Conservation (phyloP, 345 rosid genomes). For the Trapa incisa region DNA sequence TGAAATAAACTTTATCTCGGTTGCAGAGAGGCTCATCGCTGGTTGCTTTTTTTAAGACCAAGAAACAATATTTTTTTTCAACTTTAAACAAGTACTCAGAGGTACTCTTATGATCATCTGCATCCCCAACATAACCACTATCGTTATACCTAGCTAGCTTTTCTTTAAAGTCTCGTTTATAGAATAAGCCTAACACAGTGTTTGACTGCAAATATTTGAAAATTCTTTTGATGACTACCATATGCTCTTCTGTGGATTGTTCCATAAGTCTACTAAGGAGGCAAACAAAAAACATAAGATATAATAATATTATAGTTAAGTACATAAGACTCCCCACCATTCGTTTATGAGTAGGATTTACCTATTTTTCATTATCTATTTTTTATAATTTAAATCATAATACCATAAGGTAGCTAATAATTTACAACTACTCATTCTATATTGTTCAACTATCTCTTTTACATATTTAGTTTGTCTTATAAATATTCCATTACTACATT, state of each 20-base stretch:
- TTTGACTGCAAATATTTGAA: neutral
- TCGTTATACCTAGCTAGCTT: neutral
- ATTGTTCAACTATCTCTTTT: neutral
- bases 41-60: neutral
- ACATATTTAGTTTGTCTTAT: neutral
- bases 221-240: neutral
- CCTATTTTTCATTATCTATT: neutral
- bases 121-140: neutral
- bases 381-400: neutral
- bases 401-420: neutral
- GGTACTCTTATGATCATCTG: neutral
- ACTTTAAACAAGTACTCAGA: neutral
- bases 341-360: neutral
- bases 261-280: neutral
- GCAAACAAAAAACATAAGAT: too few relatives aligned
- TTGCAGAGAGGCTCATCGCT: neutral
- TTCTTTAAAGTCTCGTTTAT: neutral
- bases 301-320: neutral
- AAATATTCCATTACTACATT: neutral
- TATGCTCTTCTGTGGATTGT: neutral
- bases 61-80: neutral
- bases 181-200: neutral
- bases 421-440: neutral
- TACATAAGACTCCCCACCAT: neutral
- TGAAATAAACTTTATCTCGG: neutral